Evolutionary conservation across 164 flowering plant species (phyloP).

Genomic region (Magnolia kwangsiensis): DNA sequence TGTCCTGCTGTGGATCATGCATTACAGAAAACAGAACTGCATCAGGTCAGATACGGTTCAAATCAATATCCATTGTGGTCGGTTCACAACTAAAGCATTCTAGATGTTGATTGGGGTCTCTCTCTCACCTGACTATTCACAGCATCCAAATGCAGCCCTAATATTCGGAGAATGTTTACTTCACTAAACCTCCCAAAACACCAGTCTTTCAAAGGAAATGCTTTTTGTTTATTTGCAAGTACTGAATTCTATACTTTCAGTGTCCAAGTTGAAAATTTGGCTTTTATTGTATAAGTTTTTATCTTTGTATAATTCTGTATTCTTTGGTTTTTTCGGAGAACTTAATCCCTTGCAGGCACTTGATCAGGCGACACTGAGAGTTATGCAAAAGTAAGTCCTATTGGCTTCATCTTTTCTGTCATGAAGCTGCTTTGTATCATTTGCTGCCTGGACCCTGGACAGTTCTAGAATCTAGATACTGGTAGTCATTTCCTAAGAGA

Average conservation of each 20-base stretch:
- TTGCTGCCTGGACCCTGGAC: too few species aligned
- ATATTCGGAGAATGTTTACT: background rate
- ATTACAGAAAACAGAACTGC: background rate
- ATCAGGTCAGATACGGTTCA: too few species aligned
- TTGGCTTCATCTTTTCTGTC: too few species aligned
- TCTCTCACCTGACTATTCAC: too few species aligned
- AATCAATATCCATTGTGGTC: too few species aligned
- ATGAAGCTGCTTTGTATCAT: too few species aligned
- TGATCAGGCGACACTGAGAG: background rate
- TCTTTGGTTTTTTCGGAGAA: background rate
- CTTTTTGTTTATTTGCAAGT: background rate
- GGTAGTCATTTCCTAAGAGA: too few species aligned
- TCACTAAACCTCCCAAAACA: background rate
- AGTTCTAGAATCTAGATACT: too few species aligned
- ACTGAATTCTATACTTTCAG: background rate
- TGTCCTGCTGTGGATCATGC: background rate
- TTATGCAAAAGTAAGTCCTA: background rate
- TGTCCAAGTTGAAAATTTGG: background rate
- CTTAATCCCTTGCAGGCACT: background rate
- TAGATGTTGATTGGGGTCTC: too few species aligned
- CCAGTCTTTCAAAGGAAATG: background rate
- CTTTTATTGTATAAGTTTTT: background rate
- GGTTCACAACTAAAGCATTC: too few species aligned
- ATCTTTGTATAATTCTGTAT: background rate
- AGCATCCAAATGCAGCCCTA: background rate